phyloP scores from a whole-genome alignment of 75 land plant species.

The Pinus taeda region DNA sequence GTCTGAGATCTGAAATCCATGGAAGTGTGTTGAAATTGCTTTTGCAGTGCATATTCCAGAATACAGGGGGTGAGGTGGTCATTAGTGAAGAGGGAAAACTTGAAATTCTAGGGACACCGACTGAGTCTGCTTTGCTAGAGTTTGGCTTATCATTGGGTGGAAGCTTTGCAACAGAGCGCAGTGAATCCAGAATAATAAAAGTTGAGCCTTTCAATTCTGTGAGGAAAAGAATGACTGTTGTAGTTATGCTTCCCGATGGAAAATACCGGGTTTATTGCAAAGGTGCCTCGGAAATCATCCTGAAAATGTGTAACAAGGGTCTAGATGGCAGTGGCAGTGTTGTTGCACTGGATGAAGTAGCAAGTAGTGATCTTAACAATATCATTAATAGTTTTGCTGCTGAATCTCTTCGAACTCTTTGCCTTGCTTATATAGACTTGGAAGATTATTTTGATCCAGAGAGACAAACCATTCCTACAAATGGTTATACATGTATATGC shows the following conservation, averaged over 20 bases:
- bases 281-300: slow-evolving; percentile 91
- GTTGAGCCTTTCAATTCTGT: slow-evolving; percentile 89
- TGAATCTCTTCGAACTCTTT: slow-evolving; percentile 89
- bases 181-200: slow-evolving; percentile 49
- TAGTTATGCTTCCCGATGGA: slow-evolving; percentile 57
- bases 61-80: slow-evolving; percentile 84
- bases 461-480: slow-evolving; percentile 39
- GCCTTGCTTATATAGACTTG: slow-evolving; percentile 78
- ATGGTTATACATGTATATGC: slow-evolving; percentile 68
- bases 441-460: slow-evolving; percentile 41
- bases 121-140: slow-evolving; percentile 82
- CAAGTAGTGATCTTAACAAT: slow-evolving; percentile 40
- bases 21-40: slow-evolving; percentile 34
- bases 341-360: slow-evolving; percentile 60
- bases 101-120: slow-evolving; percentile 77
- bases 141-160: slow-evolving; percentile 84
- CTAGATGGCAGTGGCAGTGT: slow-evolving; percentile 52
- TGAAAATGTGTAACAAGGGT: slow-evolving; percentile 69
- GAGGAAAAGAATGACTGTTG: slow-evolving; percentile 84
- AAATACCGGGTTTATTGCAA: slow-evolving; percentile 63
- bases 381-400: slow-evolving; percentile 76
- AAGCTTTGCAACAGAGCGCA: slow-evolving; percentile 59
- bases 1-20: slow-evolving; percentile 30
- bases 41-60: slow-evolving; percentile 65
- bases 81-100: slow-evolving; percentile 44